These are phyloP conservation scores for Mycena rebaudengoi DNA, from an alignment of 768 basidiomycete genomes.

Conservation along the genomic window DNA sequence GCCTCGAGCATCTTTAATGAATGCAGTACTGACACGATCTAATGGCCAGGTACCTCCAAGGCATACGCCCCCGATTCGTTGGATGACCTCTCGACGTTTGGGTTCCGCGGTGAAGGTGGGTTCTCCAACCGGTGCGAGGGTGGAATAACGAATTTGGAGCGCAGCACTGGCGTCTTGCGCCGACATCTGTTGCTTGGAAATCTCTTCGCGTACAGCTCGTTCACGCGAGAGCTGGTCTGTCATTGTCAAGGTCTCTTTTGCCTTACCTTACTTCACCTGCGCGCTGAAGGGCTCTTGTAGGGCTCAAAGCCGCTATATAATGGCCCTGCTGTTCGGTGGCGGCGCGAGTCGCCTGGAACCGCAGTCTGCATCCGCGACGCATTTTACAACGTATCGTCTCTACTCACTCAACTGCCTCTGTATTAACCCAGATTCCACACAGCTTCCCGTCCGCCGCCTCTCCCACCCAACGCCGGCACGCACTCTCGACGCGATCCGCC, in stretches of 20 bases:
- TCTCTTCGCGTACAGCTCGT: conserved; percentile 74
- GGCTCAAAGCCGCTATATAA: conserved; percentile 71
- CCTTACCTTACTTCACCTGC: background rate
- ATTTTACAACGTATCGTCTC: conserved; percentile 81
- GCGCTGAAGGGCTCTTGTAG: too few relatives aligned
- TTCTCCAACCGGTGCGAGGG: background rate
- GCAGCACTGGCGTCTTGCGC: conserved; percentile 83
- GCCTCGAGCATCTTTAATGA: background rate
- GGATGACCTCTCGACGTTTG: conserved; percentile 72
- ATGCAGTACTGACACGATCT: background rate
- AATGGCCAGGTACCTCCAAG: conserved; percentile 80
- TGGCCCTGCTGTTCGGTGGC: conserved; percentile 81
- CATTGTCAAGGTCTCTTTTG: conserved; percentile 72
- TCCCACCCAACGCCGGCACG: conserved; percentile 69
- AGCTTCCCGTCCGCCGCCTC: conserved; percentile 85
- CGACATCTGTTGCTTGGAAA: conserved; percentile 81
- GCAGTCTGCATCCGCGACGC: conserved; percentile 86
- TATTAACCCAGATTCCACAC: conserved; percentile 5
- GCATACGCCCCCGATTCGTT: conserved; percentile 60
- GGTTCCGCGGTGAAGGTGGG: conserved; percentile 93
- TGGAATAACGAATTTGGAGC: background rate
- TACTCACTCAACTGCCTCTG: conserved; percentile 8
- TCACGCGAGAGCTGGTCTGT: conserved; percentile 77
- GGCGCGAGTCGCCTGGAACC: conserved; percentile 78
- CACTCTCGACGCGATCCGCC: conserved; percentile 73